A percentile compares a stretch with the other conserved stretches of the same genome.
Conservation (phyloP, 176 grass and related monocot species). For the Ampelocalamus luodianensis region DNA sequence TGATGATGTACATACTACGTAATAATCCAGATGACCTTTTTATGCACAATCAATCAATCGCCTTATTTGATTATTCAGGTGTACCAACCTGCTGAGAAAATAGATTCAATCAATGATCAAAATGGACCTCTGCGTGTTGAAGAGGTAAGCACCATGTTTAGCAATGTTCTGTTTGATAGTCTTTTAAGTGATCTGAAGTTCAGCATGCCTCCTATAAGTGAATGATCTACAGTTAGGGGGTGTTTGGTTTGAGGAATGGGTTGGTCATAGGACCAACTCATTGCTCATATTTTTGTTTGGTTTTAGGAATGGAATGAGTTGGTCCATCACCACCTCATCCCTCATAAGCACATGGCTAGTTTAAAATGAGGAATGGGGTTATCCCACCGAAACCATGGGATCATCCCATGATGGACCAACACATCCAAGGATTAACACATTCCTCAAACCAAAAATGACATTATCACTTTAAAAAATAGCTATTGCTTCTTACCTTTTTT, state of each 20-base stretch:
- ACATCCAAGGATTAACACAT: background rate
- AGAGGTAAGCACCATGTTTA: slow-evolving; percentile 51
- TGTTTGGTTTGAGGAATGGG: slow-evolving; percentile 7
- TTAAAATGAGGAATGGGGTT: background rate
- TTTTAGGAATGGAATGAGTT: background rate
- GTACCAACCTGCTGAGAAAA: slow-evolving; percentile 52
- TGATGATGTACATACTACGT: slow-evolving; percentile 16
- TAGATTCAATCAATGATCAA: slow-evolving; percentile 57
- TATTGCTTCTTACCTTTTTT: slow-evolving; percentile 8
- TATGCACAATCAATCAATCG: slow-evolving; percentile 21
- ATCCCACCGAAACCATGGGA: background rate
- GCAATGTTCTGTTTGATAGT: background rate
- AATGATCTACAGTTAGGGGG: background rate
- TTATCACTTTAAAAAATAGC: slow-evolving; percentile 5
- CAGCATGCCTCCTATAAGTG: background rate
- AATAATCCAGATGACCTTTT: background rate
- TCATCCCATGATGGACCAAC: background rate
- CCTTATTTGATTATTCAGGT: slow-evolving; percentile 49
- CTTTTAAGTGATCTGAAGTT: background rate
- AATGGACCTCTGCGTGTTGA: slow-evolving; percentile 55
- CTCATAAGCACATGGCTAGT: background rate
- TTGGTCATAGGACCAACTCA: background rate
- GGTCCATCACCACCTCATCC: slow-evolving; percentile 4
- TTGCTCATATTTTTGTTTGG: background rate
- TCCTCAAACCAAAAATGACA: background rate